Conservation (phyloP, 306 rosid genomes). For the Gastrolobium villosum region DNA sequence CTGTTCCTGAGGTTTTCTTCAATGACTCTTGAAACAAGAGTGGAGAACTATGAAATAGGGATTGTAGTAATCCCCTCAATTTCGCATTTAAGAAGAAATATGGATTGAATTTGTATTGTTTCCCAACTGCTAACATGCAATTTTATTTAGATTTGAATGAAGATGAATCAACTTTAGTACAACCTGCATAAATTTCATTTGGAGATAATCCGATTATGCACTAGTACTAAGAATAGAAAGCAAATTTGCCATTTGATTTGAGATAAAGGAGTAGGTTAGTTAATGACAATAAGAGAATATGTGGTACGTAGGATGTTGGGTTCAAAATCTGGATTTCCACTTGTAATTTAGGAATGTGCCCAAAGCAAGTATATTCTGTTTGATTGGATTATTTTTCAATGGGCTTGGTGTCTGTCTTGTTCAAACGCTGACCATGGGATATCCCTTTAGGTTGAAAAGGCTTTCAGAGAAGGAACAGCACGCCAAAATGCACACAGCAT, state of each 20-base stretch:
- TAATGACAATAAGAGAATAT: constrained; percentile 20
- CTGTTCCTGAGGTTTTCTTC: constrained; percentile 23
- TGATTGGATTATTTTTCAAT: constrained; percentile 25
- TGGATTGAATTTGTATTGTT: not conserved
- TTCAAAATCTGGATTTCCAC: constrained; percentile 7
- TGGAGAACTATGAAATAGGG: not conserved
- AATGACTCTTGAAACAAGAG: not conserved
- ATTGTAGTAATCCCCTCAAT: not conserved
- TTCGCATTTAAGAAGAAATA: not conserved
- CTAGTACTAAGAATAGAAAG: not conserved
- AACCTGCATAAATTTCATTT: not conserved
- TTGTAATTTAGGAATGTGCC: constrained; percentile 1
- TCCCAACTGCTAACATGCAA: not conserved
- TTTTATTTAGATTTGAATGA: constrained; percentile 21
- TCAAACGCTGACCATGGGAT: constrained; percentile 43
- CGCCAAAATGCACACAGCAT: constrained; percentile 99
- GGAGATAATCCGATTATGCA: constrained; percentile 9
- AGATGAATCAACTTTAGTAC: constrained; percentile 15
- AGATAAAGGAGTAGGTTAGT: constrained; percentile 17
- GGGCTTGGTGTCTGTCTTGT: constrained; percentile 28
- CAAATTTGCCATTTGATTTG: constrained; percentile 13
- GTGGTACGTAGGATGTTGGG: constrained; percentile 5
- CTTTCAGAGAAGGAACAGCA: constrained; percentile 99
- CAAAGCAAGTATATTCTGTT: not conserved
- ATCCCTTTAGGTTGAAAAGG: constrained; percentile 92